Percentiles rank a stretch among this genome's conserved stretches.
These are phyloP conservation scores for Penicillium sp. DNA, from an alignment of 2,329 filamentous ascomycete genomes.

Conservation along the genomic window DNA sequence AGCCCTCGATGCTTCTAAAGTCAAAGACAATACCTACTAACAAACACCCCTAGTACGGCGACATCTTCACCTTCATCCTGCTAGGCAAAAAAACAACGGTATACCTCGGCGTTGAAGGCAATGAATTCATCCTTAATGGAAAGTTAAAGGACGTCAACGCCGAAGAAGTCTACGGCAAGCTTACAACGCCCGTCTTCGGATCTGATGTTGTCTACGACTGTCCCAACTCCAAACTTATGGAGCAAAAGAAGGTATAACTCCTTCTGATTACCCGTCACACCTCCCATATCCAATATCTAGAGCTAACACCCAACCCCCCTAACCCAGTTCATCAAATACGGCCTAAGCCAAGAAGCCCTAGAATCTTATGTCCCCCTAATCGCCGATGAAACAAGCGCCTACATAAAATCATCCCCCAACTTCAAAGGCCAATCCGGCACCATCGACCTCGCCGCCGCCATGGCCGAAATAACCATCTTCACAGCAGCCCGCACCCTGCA, in stretches of 20 bases:
- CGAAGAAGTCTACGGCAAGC: conserved; percentile 76
- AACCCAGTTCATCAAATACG: conserved; percentile 53
- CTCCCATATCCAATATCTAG: neutral
- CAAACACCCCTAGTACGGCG: conserved; percentile 56
- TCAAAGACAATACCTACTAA: conserved; percentile 10
- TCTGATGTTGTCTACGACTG: conserved; percentile 84
- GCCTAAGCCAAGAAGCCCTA: conserved; percentile 52
- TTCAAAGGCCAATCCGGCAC: conserved; percentile 55
- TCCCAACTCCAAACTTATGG: conserved; percentile 85
- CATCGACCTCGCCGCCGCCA: conserved; percentile 56
- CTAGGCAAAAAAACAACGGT: conserved; percentile 84
- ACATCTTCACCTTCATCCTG: conserved; percentile 82
- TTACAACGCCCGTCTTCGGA: conserved; percentile 66
- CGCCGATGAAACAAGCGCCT: conserved; percentile 55
- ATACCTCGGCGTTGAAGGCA: conserved; percentile 69
- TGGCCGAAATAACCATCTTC: conserved; percentile 72
- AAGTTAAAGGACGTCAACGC: conserved; percentile 84
- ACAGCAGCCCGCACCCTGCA: conserved; percentile 70
- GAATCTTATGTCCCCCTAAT: conserved; percentile 71
- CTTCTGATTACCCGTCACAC: neutral
- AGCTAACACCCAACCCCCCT: neutral
- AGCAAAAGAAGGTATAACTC: conserved; percentile 75
- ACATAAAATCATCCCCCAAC: conserved; percentile 45
- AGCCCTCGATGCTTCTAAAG: neutral
- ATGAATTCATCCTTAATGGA: conserved; percentile 88